Conservation (phyloP, 257 asterid genomes). For the Solanum ossicruentum region DNA sequence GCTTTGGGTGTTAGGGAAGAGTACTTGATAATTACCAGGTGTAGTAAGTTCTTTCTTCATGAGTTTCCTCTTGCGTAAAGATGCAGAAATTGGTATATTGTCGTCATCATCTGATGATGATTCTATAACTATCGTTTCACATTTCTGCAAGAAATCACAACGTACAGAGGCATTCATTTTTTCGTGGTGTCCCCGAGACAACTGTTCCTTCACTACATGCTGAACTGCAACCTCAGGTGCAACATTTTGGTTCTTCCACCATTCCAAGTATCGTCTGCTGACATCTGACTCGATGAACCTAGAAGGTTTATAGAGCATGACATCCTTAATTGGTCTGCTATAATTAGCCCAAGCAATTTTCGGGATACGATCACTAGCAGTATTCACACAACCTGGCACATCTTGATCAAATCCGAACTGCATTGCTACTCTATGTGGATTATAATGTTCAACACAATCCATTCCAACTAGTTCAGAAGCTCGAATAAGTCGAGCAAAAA, state of each 20-base stretch:
- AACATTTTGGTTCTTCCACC: slow-evolving; percentile 16
- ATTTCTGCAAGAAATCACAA: background rate
- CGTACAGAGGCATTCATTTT: background rate
- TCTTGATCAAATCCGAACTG: slow-evolving; percentile 35
- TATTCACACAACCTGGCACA: slow-evolving; percentile 4
- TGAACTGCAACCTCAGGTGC: background rate
- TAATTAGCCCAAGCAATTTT: slow-evolving; percentile 16
- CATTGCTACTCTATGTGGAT: slow-evolving; percentile 24
- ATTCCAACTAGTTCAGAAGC: slow-evolving; percentile 15
- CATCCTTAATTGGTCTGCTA: slow-evolving; percentile 15
- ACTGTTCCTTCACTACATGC: background rate
- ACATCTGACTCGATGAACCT: slow-evolving; percentile 13
- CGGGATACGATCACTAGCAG: background rate
- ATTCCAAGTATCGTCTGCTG: slow-evolving; percentile 7
- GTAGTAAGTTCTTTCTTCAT: background rate
- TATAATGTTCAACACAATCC: slow-evolving; percentile 17
- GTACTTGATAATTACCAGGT: background rate
- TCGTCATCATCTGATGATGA: background rate
- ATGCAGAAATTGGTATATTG: background rate
- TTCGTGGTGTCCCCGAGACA: background rate
- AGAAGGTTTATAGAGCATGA: slow-evolving; percentile 12
- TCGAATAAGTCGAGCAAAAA: slow-evolving; percentile 8
- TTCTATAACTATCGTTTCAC: background rate
- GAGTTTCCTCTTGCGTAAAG: background rate
- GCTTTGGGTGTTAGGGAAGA: background rate